Evolutionary conservation across 805 yeast genomes (phyloP), one percentile per base, ranked within the genome.

Genomic region (Kazachstania taianensis): DNA sequence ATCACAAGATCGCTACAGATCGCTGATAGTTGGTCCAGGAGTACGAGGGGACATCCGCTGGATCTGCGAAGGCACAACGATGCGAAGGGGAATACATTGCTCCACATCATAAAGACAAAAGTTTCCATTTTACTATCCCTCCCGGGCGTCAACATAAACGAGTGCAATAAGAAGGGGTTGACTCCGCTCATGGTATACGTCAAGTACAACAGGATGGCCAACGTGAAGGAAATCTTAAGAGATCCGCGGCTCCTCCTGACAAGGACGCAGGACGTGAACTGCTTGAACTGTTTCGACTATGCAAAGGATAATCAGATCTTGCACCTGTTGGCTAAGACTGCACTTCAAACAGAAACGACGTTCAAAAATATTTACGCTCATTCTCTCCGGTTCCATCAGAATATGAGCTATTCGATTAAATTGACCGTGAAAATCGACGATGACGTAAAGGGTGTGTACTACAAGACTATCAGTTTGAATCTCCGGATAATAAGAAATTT

Each of bases 101-200:
- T 89, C 22, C 97, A 89, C 57, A 69, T 81, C 3, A 61, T 84
- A 20, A 70, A 72, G 33, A 67, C 69, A 10, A 68, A 70, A 12
- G 55, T 82, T 20, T 50, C 57, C 20, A 41, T 60, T 2, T 42
- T 75, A 8, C 46, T 77, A 26, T 12, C 13, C 8, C 14, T 19
- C 2, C 2, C 19, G 3, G 48, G 46, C 7, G 43, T 69, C 10
- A 68, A 76, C 45, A 53, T 84, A 9, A 84, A 89, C 53, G 70
- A 68, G 39, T 54, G 70, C 14, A 87, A 84, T 51, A 46, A 51
- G 9, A 70, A 70, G 41, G 70, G 66, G 1, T 59, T 78, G 41
- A 75, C 89, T 0, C 94, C 97, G 0, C 52, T 86, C 39, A 74
- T 78, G 69, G 64, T 75, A 5, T 81, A 73, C 46, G 72, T 81